A percentile compares a stretch with the other conserved stretches of the same genome.
phyloP scores from a whole-genome alignment of 768 basidiomycete species.

The Lentinula sp. region DNA sequence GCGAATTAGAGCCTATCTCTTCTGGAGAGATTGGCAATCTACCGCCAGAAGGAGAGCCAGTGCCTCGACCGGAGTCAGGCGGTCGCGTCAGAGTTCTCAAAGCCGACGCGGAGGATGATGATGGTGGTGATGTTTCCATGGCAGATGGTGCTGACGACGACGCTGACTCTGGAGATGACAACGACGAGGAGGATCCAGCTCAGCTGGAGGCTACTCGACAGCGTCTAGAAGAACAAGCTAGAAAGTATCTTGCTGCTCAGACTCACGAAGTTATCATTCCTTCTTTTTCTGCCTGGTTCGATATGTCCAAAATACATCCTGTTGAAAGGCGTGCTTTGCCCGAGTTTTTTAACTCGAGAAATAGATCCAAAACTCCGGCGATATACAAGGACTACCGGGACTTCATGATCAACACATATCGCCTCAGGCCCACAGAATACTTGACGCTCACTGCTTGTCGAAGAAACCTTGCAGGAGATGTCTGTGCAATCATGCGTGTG shows the following conservation, averaged over 20 bases:
- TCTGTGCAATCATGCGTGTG: slow-evolving; percentile 97
- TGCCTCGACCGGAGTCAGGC: slow-evolving; percentile 35
- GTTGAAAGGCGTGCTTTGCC: slow-evolving; percentile 91
- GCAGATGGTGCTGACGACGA: slow-evolving; percentile 74
- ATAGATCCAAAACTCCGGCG: slow-evolving; percentile 90
- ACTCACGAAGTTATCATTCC: slow-evolving; percentile 97
- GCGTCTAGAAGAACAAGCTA: slow-evolving; percentile 79
- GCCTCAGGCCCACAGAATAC: slow-evolving; percentile 90
- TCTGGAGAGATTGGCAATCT: slow-evolving; percentile 78
- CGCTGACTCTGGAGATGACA: slow-evolving; percentile 70
- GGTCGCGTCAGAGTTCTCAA: slow-evolving; percentile 37
- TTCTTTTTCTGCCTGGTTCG: slow-evolving; percentile 97
- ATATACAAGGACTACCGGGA: slow-evolving; percentile 99
- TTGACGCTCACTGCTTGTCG: slow-evolving; percentile 96
- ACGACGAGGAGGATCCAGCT: slow-evolving; percentile 82
- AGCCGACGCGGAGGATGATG: slow-evolving; percentile 59
- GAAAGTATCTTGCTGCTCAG: slow-evolving; percentile 93
- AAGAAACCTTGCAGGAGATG: slow-evolving; percentile 94
- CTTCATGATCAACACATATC: slow-evolving; percentile 99
- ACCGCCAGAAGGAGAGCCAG: slow-evolving; percentile 30
- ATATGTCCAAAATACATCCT: slow-evolving; percentile 88
- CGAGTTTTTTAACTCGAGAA: slow-evolving; percentile 96
- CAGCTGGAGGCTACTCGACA: slow-evolving; percentile 76
- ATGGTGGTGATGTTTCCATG: slow-evolving; percentile 75
- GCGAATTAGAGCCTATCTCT: slow-evolving; percentile 80